Base-by-base conservation (phyloP, 768 basidiomycete genomes). In the Suillus subalutaceus region DNA sequence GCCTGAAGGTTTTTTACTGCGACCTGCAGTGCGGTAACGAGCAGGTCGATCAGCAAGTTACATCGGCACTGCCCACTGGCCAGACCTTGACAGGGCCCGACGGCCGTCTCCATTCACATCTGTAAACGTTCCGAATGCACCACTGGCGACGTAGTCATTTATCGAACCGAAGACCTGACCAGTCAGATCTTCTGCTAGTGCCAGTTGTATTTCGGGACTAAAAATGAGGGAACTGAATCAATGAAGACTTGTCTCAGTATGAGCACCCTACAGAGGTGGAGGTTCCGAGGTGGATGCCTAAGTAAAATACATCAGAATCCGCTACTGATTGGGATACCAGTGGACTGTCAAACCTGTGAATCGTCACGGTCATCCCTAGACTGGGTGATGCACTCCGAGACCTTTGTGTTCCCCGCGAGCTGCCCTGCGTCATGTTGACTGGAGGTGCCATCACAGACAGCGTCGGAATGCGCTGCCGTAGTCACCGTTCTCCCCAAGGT, bases 61-160 rank as follows among this genome's bases (percentile, higher is more conserved):
- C 2, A 4, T 20, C 4, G 5, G 41, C 26, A 6, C 8, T 32
- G 12, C 15, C 3, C 52, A 53, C 7, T 18, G 30, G 16, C 15
- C 50, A 53, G 48, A 63, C 63, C 52, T 38, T 58, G 63, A 63
- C 57, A 38, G 37, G 1, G n/a, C 37, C 57, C 2, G 57, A 38
- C n/a, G 13, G n/a, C 10, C 8, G 4, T 53, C 53, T 40, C 50
- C 63, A 52, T 57, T 63, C 30, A 38, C 50, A 56, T 58, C 6
- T 63, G 50, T 40, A 38, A 56, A 63, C 55, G 18, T 23, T 38
- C 23, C 57, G 15, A 58, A 60, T n/a, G 16, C 15, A 58, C 43
- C 48, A 13, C 32, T 13, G 2, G 52, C 57, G 15, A 40, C 13
- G 7, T 38, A 23, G 37, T 38, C 57, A 0, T 16, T 58, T 23